Conservation (phyloP, 768 basidiomycete genomes). For the Astraeus odoratus region DNA sequence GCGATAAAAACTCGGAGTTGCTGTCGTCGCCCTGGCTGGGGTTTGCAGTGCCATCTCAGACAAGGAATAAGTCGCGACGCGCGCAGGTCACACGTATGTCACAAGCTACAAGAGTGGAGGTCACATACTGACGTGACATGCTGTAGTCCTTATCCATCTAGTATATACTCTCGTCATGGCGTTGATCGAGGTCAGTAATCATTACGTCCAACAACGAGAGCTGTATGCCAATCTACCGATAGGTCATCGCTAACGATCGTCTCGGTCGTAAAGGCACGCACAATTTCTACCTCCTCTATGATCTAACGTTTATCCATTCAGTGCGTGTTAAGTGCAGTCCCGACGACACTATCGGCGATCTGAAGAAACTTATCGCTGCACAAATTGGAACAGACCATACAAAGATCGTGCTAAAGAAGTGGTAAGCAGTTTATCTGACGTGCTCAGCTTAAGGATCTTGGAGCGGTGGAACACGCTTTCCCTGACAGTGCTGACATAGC, state of each 20-base stretch:
- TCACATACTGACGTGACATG: conserved; percentile 5
- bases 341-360: conserved; percentile 93
- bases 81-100: conserved; percentile 19
- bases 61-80: conserved; percentile 10
- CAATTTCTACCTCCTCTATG: neutral
- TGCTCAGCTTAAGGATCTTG: neutral
- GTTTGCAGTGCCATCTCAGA: conserved; percentile 24
- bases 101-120: conserved; percentile 8
- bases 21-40: conserved; percentile 21
- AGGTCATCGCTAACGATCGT: conserved; percentile 96
- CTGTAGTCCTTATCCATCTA: neutral
- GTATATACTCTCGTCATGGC: conserved; percentile 35
- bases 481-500: neutral
- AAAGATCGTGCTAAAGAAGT: conserved; percentile 97
- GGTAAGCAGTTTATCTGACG: conserved; percentile 42
- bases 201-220: neutral
- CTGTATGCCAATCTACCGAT: conserved; percentile 1
- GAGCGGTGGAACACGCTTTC: neutral
- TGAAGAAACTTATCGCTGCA: conserved; percentile 95
- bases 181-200: conserved; percentile 45
- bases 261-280: conserved; percentile 85
- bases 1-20: conserved; percentile 19
- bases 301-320: conserved; percentile 27
- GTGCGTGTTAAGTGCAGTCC: conserved; percentile 94
- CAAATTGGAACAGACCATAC: conserved; percentile 82